A percentile compares a stretch with the other conserved stretches of the same genome.
Evolutionary conservation across 257 asterid genomes (phyloP).

Genomic region (Ilex asprella): DNA sequence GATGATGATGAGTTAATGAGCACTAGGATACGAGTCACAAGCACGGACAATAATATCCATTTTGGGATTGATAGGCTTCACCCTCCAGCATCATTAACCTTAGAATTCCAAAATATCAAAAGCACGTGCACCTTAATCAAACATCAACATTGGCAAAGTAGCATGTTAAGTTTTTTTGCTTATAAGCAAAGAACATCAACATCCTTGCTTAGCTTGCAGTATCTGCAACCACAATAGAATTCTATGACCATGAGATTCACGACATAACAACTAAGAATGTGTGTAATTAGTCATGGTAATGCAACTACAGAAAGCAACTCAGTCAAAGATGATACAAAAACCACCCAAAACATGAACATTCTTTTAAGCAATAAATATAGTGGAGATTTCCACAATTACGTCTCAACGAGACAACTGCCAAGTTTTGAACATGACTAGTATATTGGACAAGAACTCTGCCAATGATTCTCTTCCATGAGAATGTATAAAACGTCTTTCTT

Average conservation of each 20-base stretch:
- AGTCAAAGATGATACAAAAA: neutral
- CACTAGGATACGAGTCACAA: slow-evolving; percentile 11
- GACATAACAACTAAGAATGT: neutral
- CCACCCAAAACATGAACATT: neutral
- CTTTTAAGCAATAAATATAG: no score
- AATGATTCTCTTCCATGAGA: no score
- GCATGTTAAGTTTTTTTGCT: neutral
- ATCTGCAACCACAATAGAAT: slow-evolving; percentile 9
- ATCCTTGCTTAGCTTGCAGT: slow-evolving; percentile 10
- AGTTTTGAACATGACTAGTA: neutral
- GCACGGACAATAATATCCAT: slow-evolving; percentile 1
- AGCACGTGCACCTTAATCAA: neutral
- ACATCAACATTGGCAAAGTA: slow-evolving; percentile 6
- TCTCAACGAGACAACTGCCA: neutral
- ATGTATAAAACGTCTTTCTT: no score
- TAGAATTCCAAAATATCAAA: slow-evolving; percentile 4
- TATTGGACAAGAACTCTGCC: neutral
- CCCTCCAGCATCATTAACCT: slow-evolving; percentile 9
- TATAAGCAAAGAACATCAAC: slow-evolving; percentile 1
- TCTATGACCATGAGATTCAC: neutral
- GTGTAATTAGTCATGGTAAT: no score
- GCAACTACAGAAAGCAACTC: neutral
- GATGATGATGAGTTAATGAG: slow-evolving; percentile 18
- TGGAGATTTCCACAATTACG: neutral
- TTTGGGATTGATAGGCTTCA: slow-evolving; percentile 8